phyloP scores from a whole-genome alignment of 2,329 filamentous ascomycete genomes.

The Phialocephala sp. region DNA sequence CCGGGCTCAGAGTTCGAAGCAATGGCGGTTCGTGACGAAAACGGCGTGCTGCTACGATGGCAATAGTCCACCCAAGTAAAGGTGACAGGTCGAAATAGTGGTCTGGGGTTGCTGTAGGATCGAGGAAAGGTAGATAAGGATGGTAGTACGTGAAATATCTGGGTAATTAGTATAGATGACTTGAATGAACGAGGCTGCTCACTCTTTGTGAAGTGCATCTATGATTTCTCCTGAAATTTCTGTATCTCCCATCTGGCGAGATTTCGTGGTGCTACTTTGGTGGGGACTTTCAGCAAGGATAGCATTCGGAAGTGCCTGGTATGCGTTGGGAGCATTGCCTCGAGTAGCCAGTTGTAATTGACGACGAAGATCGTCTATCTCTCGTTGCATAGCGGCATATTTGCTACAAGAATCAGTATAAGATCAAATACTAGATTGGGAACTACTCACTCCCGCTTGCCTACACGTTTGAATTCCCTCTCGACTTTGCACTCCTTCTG shows the following conservation, averaged over 20 bases:
- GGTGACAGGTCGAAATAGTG: constrained; percentile 63
- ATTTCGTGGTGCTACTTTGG: background rate
- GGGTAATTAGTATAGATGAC: constrained; percentile 24
- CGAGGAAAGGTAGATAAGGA: constrained; percentile 67
- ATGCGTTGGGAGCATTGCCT: constrained; percentile 32
- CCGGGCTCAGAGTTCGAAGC: constrained; percentile 42
- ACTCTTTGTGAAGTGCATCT: constrained; percentile 1
- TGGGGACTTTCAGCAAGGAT: background rate
- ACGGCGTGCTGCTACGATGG: constrained; percentile 65
- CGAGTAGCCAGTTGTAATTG: constrained; percentile 39
- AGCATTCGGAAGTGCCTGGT: background rate
- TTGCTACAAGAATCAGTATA: constrained; percentile 52
- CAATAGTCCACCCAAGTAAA: constrained; percentile 72
- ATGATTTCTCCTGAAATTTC: background rate
- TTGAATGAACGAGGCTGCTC: constrained; percentile 28
- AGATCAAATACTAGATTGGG: constrained; percentile 47
- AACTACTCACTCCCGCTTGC: constrained; percentile 3
- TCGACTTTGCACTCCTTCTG: constrained; percentile 70
- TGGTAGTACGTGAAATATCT: constrained; percentile 70
- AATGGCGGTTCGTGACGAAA: constrained; percentile 60
- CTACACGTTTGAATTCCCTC: constrained; percentile 66
- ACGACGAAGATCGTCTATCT: constrained; percentile 56
- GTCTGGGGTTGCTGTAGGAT: constrained; percentile 57
- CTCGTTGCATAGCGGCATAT: constrained; percentile 67
- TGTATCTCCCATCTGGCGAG: background rate